phyloP scores from a whole-genome alignment of 805 yeast genomes.

The Candida andamanensis region DNA sequence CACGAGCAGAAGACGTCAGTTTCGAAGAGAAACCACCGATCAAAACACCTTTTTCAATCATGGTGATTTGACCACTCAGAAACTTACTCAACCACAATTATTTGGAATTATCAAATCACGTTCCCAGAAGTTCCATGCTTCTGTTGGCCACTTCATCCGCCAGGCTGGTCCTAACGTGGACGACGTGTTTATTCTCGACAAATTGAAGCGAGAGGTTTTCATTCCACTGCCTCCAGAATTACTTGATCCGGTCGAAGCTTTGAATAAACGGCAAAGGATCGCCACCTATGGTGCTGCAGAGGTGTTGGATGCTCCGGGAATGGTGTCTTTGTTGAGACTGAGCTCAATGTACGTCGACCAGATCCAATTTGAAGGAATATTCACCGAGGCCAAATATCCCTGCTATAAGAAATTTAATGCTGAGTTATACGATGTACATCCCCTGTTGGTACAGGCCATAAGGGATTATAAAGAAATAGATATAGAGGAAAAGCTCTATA shows the following conservation, averaged over 20 bases:
- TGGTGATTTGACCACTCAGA: slow-evolving; percentile 20
- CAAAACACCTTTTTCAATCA: slow-evolving; percentile 9
- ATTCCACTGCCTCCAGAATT: slow-evolving; percentile 10
- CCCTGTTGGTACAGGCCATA: slow-evolving; percentile 46
- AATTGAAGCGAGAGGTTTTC: slow-evolving; percentile 2
- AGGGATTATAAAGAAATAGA: slow-evolving; percentile 39
- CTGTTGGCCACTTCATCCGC: slow-evolving; percentile 11
- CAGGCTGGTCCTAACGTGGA: slow-evolving; percentile 2
- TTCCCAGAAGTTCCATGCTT: slow-evolving; percentile 42
- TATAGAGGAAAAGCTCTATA: slow-evolving; percentile 49
- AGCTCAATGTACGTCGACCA: slow-evolving; percentile 58
- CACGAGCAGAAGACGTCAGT: slow-evolving; percentile 11
- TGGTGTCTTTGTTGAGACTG: slow-evolving; percentile 46
- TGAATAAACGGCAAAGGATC: slow-evolving; percentile 9
- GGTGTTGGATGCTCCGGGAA: slow-evolving; percentile 38
- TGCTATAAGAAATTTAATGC: slow-evolving; percentile 37
- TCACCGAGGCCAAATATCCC: slow-evolving; percentile 44
- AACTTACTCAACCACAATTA: slow-evolving; percentile 48
- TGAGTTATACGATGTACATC: slow-evolving; percentile 31
- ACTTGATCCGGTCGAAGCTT: slow-evolving; percentile 12
- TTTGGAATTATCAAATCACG: slow-evolving; percentile 56
- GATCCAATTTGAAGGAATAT: slow-evolving; percentile 48
- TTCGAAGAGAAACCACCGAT: slow-evolving; percentile 4
- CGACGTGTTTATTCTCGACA: slow-evolving; percentile 1
- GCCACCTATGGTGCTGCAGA: slow-evolving; percentile 1